Base-by-base conservation (phyloP, 176 grass and related monocot species). In the Thinopyrum elongatum region DNA sequence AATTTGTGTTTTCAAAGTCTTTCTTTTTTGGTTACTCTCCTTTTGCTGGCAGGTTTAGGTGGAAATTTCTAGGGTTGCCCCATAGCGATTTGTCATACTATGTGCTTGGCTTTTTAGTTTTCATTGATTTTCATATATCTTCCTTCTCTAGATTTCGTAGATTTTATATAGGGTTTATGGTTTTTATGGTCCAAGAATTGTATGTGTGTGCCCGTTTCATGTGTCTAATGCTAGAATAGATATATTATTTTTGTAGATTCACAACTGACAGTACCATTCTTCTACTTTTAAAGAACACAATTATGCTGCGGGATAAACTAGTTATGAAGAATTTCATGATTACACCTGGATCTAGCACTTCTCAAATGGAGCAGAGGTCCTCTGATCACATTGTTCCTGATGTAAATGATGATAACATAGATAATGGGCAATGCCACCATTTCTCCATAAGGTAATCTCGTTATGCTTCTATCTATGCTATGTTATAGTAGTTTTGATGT, bases 371-470 rank as follows among this genome's bases (percentile, higher is more conserved):
- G 28, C 65, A 69, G 8, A 70, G 33, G 4, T 70, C 66, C 21
- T 70, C 66, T 70, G 9, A 36, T 22, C 16, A 70, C 8, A 70
- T 35, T 70, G 22, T 70, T 70, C 30, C 31, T 68, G 28, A 35
- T 70, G 66, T 36, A 70, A 22, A 21, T 36, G 66, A 70, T 38
- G 33, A 70, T 10, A 36, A 70, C 33, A 70, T 36, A 70, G 33
- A 36, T 70, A 70, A 70, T 11, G 66, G 66, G 22, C 31, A 69
- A 69, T 69, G 66, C 21, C 31, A 70, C 33, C 33, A 35, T 70
- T 36, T 70, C 66, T 70, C 31, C 35, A 69, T 69, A 69, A n/a
- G 66, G 33, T 70, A 70, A 70, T 70, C 66, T 70, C 34, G 34
- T 38, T 70, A 12, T 22, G 33, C 4, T 70, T 70, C 31, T 21